Evolutionary conservation across 495 filamentous ascomycete species (phyloP).

Genomic region (Neurospora discreta): DNA sequence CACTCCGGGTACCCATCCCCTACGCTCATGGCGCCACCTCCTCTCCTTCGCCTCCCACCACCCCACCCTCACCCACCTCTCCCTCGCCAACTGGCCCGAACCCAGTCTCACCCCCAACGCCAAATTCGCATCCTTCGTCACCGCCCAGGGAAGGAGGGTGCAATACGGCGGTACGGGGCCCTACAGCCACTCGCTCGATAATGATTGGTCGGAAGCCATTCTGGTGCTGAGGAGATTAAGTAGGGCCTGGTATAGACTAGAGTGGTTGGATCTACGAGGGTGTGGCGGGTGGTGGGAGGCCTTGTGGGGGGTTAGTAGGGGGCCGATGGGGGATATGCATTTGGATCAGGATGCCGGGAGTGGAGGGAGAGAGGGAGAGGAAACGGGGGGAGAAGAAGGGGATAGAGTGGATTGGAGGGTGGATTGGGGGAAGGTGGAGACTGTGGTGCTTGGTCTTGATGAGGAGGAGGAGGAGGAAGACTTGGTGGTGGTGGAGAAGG

Average conservation of each 20-base stretch:
- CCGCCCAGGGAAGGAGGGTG: conserved; percentile 28
- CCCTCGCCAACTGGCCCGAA: conserved; percentile 69
- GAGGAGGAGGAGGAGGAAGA: conserved; percentile 9
- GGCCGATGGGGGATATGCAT: neutral
- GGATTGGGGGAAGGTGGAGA: conserved; percentile 35
- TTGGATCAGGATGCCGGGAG: neutral
- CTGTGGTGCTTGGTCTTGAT: conserved; percentile 8
- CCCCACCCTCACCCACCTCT: conserved; percentile 61
- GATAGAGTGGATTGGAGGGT: conserved; percentile 32
- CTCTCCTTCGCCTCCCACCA: conserved; percentile 50
- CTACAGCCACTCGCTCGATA: conserved; percentile 53
- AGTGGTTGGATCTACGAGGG: conserved; percentile 73
- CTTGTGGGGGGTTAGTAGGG: conserved; percentile 22
- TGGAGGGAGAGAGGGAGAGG: neutral
- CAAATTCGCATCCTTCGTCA: conserved; percentile 35
- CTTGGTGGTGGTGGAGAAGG: neutral
- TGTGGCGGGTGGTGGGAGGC: conserved; percentile 61
- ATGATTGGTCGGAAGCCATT: conserved; percentile 61
- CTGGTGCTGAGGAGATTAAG: conserved; percentile 58
- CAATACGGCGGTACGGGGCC: conserved; percentile 51
- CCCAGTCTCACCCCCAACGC: conserved; percentile 58
- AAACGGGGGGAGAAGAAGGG: conserved; percentile 15
- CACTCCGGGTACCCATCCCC: neutral
- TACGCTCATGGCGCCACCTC: conserved; percentile 57
- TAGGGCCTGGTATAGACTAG: conserved; percentile 53